Percentiles rank a stretch among this genome's conserved stretches.
These are phyloP conservation scores for Elaphomyces granulatus DNA, from an alignment of 495 filamentous ascomycete species.

Conservation along the genomic window DNA sequence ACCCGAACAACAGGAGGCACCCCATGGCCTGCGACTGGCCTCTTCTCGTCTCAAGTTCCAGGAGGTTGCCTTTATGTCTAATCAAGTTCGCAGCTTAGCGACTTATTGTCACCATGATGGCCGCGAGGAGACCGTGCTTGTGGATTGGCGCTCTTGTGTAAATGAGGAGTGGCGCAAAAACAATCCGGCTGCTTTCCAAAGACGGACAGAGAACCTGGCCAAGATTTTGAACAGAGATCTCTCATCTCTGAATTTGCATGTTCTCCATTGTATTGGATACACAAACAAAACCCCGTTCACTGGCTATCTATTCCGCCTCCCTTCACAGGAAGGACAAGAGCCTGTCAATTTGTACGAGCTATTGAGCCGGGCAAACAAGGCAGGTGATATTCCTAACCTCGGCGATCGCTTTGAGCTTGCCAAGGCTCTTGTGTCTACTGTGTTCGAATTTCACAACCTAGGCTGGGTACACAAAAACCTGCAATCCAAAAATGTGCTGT, in stretches of 20 bases:
- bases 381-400: constrained; percentile 9
- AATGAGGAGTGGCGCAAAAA: constrained; percentile 11
- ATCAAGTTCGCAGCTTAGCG: constrained; percentile 9
- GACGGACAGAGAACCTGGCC: constrained; percentile 10
- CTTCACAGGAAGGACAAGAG: no score
- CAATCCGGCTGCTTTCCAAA: constrained; percentile 9
- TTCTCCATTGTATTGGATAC: constrained; percentile 15
- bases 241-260: constrained; percentile 5
- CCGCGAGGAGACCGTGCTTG: constrained; percentile 9
- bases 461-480: constrained; percentile 28
- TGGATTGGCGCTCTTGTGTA: constrained; percentile 12
- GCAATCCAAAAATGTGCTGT: constrained; percentile 24
- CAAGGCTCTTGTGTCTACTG: constrained; percentile 15
- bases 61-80: no score
- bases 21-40: neutral
- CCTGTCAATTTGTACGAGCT: constrained; percentile 3
- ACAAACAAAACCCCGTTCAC: constrained; percentile 2
- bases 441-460: constrained; percentile 23
- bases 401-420: constrained; percentile 18
- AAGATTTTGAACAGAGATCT: constrained; percentile 14
- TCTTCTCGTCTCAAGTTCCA: neutral
- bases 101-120: constrained; percentile 1
- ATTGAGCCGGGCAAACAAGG: neutral
- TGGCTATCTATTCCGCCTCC: no score
- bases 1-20: neutral